Evolutionary conservation across 2,329 filamentous ascomycete genomes (phyloP).

Genomic region (Curvularia sp.): DNA sequence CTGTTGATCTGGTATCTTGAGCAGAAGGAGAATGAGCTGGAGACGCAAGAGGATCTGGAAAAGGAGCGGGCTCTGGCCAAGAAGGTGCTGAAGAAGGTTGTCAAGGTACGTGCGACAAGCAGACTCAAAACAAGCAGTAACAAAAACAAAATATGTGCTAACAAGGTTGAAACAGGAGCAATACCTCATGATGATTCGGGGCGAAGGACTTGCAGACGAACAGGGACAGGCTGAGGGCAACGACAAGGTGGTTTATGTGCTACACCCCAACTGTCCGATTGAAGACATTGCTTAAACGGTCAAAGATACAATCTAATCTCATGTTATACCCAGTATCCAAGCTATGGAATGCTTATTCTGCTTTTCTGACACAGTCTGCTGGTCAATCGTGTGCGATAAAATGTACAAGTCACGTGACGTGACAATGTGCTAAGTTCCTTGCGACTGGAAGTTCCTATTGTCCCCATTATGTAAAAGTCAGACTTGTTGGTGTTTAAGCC

Average conservation of each 20-base stretch:
- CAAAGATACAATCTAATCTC: neutral
- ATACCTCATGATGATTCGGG: conserved; percentile 69
- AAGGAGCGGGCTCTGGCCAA: conserved; percentile 73
- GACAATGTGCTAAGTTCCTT: too few species aligned
- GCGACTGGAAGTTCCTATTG: neutral
- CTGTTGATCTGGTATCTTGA: conserved; percentile 91
- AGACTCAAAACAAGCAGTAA: too few species aligned
- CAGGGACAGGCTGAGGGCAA: conserved; percentile 63
- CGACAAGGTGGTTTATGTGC: conserved; percentile 74
- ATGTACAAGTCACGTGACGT: neutral
- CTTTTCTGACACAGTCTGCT: neutral
- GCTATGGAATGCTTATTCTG: neutral
- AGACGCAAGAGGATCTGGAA: conserved; percentile 81
- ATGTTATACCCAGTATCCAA: neutral
- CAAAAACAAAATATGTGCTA: too few species aligned
- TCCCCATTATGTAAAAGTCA: neutral
- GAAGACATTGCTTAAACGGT: conserved; percentile 60
- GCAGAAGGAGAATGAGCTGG: conserved; percentile 82
- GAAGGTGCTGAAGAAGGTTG: conserved; percentile 94
- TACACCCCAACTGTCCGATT: conserved; percentile 92
- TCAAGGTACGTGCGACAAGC: conserved; percentile 72
- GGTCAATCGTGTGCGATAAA: conserved; percentile 1
- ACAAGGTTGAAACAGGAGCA: conserved; percentile 58
- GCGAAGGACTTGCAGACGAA: conserved; percentile 87
- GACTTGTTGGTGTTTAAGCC: conserved; percentile 8